These are phyloP conservation scores for Phaeosphaeriaceae sp. DNA, from an alignment of 2,329 filamentous ascomycete species.

Conservation along the genomic window DNA sequence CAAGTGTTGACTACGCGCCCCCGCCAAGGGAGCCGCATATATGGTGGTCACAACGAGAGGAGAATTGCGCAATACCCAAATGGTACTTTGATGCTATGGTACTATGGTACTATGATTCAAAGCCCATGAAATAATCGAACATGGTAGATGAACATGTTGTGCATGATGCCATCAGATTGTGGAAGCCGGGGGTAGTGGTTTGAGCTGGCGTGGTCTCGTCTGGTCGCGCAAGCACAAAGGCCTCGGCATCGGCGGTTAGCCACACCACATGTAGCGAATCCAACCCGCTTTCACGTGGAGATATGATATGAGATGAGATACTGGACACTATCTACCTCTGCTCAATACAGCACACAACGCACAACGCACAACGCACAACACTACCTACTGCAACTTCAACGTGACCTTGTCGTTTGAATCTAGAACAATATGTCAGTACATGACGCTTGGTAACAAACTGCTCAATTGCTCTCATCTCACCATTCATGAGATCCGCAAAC, in stretches of 20 bases:
- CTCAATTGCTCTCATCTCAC: conserved; percentile 10
- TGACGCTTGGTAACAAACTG: not conserved
- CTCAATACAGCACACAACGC: no score
- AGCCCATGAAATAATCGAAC: not conserved
- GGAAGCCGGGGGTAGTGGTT: conserved; percentile 12
- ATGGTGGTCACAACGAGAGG: conserved; percentile 1
- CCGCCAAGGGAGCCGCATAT: conserved; percentile 17
- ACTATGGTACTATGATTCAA: not conserved
- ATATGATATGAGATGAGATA: not conserved
- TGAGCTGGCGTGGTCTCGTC: conserved; percentile 1
- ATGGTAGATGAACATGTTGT: conserved; percentile 2
- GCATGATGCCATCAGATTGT: conserved; percentile 24
- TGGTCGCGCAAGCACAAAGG: not conserved
- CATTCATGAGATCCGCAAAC: conserved; percentile 24
- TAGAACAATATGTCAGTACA: conserved; percentile 8
- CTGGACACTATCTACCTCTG: not conserved
- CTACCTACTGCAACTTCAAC: conserved; percentile 12
- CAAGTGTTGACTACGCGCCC: conserved; percentile 30
- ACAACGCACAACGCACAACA: no score
- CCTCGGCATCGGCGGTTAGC: conserved; percentile 5
- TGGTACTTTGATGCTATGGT: not conserved
- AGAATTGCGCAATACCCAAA: not conserved
- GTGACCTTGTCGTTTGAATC: conserved; percentile 10
- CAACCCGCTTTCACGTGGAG: conserved; percentile 6
- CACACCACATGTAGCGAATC: conserved; percentile 5